Percentiles rank a stretch among this genome's conserved stretches.
These are phyloP conservation scores for Volvariella volvacea DNA, from an alignment of 1,284 basidiomycete genomes.

Conservation along the genomic window DNA sequence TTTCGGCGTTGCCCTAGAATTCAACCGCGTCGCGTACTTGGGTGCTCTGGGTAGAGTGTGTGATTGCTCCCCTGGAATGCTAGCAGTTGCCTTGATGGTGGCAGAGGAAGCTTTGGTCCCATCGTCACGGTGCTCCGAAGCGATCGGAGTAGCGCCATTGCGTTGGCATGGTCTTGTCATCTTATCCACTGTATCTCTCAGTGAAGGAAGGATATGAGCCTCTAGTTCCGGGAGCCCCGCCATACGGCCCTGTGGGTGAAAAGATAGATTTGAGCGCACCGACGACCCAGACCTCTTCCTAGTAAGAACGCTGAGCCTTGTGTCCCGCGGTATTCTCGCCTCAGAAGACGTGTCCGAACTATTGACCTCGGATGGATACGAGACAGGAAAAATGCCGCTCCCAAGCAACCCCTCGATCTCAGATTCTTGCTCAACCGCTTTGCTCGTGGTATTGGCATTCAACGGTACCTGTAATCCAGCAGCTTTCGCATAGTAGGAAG, in stretches of 20 bases:
- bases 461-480: slow-evolving; percentile 27
- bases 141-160: too few species aligned
- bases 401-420: slow-evolving; percentile 1
- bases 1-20: slow-evolving; percentile 1
- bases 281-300: slow-evolving; percentile 10
- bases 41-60: too few species aligned
- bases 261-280: slow-evolving; percentile 12
- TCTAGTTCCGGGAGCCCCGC: slow-evolving; percentile 52
- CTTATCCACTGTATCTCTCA: slow-evolving; percentile 61
- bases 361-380: neutral
- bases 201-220: slow-evolving; percentile 55
- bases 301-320: slow-evolving; percentile 8
- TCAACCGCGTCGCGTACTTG: neutral
- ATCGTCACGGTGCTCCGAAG: too few species aligned
- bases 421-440: slow-evolving; percentile 1
- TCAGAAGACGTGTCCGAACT: slow-evolving; percentile 4
- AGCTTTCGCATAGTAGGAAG: slow-evolving; percentile 60
- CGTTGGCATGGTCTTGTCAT: slow-evolving; percentile 45
- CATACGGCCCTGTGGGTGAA: slow-evolving; percentile 37
- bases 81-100: too few species aligned
- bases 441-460: slow-evolving; percentile 4
- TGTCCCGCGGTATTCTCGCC: neutral
- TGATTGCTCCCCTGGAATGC: too few species aligned
- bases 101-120: too few species aligned
- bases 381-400: neutral